phyloP scores from a whole-genome alignment of 1,284 basidiomycete genomes.

The Tylopilus sp. region DNA sequence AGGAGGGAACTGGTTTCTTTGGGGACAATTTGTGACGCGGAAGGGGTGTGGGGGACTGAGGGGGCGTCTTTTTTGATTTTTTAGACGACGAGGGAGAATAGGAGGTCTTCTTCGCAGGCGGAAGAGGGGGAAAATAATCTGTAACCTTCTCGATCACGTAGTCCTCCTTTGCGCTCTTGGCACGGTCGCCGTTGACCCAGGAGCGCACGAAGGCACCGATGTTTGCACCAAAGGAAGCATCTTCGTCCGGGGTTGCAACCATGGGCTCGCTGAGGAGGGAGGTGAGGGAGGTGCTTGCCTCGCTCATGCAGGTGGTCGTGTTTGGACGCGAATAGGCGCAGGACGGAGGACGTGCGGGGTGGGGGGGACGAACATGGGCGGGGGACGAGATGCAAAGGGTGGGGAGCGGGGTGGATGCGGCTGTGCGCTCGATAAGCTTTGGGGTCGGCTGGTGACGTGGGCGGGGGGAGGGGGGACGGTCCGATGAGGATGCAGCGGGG shows the following conservation, averaged over 20 bases:
- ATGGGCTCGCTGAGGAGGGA: constrained; percentile 35
- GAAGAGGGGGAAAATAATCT: constrained; percentile 29
- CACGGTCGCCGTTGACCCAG: constrained; percentile 32
- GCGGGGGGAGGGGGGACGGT: constrained; percentile 21
- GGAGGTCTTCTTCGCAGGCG: constrained; percentile 20
- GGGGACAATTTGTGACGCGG: constrained; percentile 12
- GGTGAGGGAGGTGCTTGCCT: constrained; percentile 35
- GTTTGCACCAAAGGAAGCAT: constrained; percentile 28
- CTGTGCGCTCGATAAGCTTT: constrained; percentile 36
- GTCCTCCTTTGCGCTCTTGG: constrained; percentile 19
- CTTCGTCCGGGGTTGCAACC: constrained; percentile 34
- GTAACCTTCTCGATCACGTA: constrained; percentile 33
- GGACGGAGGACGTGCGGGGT: constrained; percentile 18
- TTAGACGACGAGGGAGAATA: constrained; percentile 10
- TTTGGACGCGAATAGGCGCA: constrained; percentile 22
- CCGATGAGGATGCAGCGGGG: constrained; percentile 1
- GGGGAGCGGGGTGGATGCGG: constrained; percentile 32
- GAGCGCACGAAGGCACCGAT: constrained; percentile 34
- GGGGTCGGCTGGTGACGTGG: constrained; percentile 25
- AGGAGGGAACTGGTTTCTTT: constrained; percentile 9
- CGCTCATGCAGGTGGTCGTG: constrained; percentile 26
- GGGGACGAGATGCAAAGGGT: constrained; percentile 29
- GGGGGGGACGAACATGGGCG: constrained; percentile 24
- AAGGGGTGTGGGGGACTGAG: constrained; percentile 13
- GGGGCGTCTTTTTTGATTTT: constrained; percentile 18